Percentiles rank a stretch among this genome's conserved stretches.
Evolutionary conservation across 2,329 filamentous ascomycete species (phyloP).

Genomic region (Neopestalotiopsis rosae): DNA sequence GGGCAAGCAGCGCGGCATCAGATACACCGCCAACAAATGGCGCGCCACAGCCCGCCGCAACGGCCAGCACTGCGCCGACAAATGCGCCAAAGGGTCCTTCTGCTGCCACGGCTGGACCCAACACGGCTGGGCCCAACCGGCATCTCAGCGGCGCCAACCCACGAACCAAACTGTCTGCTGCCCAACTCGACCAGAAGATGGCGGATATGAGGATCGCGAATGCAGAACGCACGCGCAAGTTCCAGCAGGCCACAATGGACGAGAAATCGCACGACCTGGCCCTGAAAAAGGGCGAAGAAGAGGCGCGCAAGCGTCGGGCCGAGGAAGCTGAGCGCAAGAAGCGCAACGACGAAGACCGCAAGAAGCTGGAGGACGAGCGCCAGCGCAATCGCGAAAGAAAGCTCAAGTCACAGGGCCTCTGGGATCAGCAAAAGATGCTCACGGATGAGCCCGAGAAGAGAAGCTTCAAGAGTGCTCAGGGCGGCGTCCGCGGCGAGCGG

Average conservation of each 20-base stretch:
- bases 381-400: constrained; percentile 66
- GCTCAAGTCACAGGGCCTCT: constrained; percentile 62
- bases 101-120: constrained; percentile 33
- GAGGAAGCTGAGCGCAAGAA: constrained; percentile 58
- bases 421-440: constrained; percentile 64
- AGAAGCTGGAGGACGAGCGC: constrained; percentile 62
- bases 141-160: constrained; percentile 62
- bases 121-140: constrained; percentile 46
- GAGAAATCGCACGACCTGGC: constrained; percentile 60
- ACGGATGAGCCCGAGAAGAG: constrained; percentile 42
- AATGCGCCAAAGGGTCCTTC: constrained; percentile 7
- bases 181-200: constrained; percentile 64
- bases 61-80: constrained; percentile 22
- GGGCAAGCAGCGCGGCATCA: constrained; percentile 14
- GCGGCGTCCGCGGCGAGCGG: constrained; percentile 45
- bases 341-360: constrained; percentile 57
- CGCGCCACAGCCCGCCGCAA: constrained; percentile 17
- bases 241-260: constrained; percentile 63
- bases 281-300: constrained; percentile 60
- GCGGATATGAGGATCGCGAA: constrained; percentile 64
- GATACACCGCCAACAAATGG: background rate
- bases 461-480: constrained; percentile 44
- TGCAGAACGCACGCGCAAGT: constrained; percentile 63
- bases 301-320: constrained; percentile 55
- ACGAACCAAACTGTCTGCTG: constrained; percentile 64